Conservation (phyloP, 2,329 filamentous ascomycete genomes). For the Nothophaeocryptopus gaeumannii region DNA sequence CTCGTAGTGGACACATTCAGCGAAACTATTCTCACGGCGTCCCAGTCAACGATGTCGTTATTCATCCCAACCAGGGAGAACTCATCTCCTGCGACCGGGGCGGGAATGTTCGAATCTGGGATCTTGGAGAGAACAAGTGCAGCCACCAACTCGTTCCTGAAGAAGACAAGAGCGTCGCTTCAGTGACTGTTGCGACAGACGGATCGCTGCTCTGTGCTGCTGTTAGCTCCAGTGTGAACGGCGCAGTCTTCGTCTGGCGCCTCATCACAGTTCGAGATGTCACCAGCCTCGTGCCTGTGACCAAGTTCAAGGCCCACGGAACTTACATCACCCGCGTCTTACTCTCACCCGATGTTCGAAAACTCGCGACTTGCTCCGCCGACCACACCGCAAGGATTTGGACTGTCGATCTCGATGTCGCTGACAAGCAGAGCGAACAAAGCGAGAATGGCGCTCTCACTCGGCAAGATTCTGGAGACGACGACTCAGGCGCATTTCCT, state of each 20-base stretch:
- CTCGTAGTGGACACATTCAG: constrained; percentile 78
- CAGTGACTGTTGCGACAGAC: constrained; percentile 93
- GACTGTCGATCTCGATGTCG: constrained; percentile 69
- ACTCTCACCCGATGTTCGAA: constrained; percentile 88
- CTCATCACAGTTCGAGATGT: constrained; percentile 79
- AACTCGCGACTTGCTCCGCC: constrained; percentile 88
- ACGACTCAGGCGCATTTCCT: constrained; percentile 60
- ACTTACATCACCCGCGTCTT: constrained; percentile 91
- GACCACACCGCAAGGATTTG: constrained; percentile 96
- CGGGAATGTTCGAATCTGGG: constrained; percentile 93
- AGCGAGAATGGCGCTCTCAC: constrained; percentile 13
- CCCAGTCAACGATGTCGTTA: constrained; percentile 96
- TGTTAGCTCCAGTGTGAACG: constrained; percentile 76
- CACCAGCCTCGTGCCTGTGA: constrained; percentile 80
- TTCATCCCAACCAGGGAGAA: constrained; percentile 97
- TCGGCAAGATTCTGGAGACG: constrained; percentile 19
- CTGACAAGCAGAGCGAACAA: constrained; percentile 15
- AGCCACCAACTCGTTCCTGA: constrained; percentile 94
- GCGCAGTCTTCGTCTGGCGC: constrained; percentile 96
- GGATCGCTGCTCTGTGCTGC: constrained; percentile 82
- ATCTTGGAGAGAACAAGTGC: constrained; percentile 94
- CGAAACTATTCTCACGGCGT: constrained; percentile 88
- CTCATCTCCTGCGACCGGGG: constrained; percentile 93
- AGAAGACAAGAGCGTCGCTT: constrained; percentile 88
- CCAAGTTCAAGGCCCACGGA: constrained; percentile 84